A percentile compares a stretch with the other conserved stretches of the same genome.
phyloP scores from a whole-genome alignment of 805 yeast genomes.

The Metschnikowia proteae region DNA sequence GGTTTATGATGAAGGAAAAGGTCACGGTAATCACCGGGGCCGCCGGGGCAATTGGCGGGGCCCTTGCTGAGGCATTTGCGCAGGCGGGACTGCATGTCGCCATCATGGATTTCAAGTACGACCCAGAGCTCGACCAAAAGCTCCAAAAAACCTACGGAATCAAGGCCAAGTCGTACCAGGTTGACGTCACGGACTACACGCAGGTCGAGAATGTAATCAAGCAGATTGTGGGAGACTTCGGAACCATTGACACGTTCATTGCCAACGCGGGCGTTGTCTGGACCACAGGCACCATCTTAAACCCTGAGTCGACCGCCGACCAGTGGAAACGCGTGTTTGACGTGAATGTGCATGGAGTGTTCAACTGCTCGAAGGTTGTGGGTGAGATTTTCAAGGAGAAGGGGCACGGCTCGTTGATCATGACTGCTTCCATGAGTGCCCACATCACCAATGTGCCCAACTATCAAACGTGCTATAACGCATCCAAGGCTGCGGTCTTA shows the following conservation, averaged over 20 bases:
- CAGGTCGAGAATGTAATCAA: slow-evolving; percentile 48
- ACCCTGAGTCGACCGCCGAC: slow-evolving; percentile 43
- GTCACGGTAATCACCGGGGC: slow-evolving; percentile 31
- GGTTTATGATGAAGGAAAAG: slow-evolving; percentile 20
- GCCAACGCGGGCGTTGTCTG: slow-evolving; percentile 81
- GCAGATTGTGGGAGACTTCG: slow-evolving; percentile 63
- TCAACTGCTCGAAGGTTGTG: slow-evolving; percentile 60
- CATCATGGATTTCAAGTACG: slow-evolving; percentile 36
- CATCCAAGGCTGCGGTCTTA: slow-evolving; percentile 21
- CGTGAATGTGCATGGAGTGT: slow-evolving; percentile 33
- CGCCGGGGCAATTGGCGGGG: slow-evolving; percentile 30
- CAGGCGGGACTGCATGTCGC: slow-evolving; percentile 57
- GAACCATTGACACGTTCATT: slow-evolving; percentile 75
- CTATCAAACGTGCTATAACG: slow-evolving; percentile 57
- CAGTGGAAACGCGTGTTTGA: slow-evolving; percentile 72
- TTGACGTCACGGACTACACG: slow-evolving; percentile 48
- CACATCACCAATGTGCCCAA: slow-evolving; percentile 86
- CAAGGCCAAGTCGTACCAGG: slow-evolving; percentile 60
- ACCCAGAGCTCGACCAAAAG: slow-evolving; percentile 25
- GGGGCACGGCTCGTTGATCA: slow-evolving; percentile 71
- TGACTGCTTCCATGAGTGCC: slow-evolving; percentile 89
- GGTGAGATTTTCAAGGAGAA: slow-evolving; percentile 73
- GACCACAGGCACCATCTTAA: slow-evolving; percentile 41
- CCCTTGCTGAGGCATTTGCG: slow-evolving; percentile 41
- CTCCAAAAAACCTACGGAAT: slow-evolving; percentile 50